A percentile compares a stretch with the other conserved stretches of the same genome.
phyloP scores from a whole-genome alignment of 139 green algal species.

The Coelastrella sp. region DNA sequence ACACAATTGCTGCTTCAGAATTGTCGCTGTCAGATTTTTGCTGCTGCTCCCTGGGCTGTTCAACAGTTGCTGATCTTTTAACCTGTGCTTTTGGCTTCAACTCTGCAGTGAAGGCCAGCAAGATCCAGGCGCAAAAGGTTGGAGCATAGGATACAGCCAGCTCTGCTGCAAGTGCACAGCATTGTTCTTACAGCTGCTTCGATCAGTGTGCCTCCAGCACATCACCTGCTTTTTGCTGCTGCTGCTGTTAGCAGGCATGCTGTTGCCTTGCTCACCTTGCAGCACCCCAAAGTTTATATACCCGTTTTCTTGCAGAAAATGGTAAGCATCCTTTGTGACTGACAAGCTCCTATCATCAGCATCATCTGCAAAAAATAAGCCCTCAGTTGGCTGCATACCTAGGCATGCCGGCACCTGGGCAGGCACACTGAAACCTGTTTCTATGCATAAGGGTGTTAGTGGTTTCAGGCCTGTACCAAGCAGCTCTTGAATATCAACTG shows the following conservation, averaged over 20 bases:
- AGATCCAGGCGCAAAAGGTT: neutral
- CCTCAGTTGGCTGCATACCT: no score
- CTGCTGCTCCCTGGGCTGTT: neutral
- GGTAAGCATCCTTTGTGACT: slow-evolving; percentile 55
- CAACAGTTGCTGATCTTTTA: neutral
- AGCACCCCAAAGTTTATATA: slow-evolving; percentile 81
- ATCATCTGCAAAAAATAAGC: neutral
- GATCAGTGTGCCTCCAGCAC: no score
- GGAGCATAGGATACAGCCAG: no score
- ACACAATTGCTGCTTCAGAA: slow-evolving; percentile 45
- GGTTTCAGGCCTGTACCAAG: slow-evolving; percentile 33
- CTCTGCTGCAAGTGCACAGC: no score
- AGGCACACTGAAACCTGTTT: no score
- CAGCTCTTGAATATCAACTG: slow-evolving; percentile 55
- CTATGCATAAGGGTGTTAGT: neutral
- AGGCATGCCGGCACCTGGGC: no score
- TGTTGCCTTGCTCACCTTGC: neutral
- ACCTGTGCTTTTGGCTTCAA: neutral
- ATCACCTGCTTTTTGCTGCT: neutral
- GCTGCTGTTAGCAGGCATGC: neutral
- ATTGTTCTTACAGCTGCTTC: no score
- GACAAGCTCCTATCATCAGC: slow-evolving; percentile 27
- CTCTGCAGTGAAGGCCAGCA: neutral
- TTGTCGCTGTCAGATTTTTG: neutral
- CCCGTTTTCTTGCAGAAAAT: slow-evolving; percentile 75